Conservation (phyloP, 768 basidiomycete species). For the Lanmaoa pseudosensibilis region DNA sequence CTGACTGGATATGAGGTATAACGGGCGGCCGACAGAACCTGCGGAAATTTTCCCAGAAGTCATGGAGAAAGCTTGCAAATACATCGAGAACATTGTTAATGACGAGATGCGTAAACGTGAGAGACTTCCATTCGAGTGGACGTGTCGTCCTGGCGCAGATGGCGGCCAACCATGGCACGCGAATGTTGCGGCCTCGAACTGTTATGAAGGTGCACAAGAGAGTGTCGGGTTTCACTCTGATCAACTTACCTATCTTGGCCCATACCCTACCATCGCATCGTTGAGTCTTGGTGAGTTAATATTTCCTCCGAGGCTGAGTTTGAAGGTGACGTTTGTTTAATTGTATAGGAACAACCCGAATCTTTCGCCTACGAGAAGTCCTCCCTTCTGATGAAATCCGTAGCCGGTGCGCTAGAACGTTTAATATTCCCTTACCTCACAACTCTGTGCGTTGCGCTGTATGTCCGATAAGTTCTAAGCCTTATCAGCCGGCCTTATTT, state of each 20-base stretch:
- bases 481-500: neutral
- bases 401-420: constrained; percentile 64
- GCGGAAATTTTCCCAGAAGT: constrained; percentile 58
- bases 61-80: constrained; percentile 79
- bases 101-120: constrained; percentile 61
- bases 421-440: constrained; percentile 72
- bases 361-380: constrained; percentile 76
- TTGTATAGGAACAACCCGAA: constrained; percentile 58
- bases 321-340: neutral
- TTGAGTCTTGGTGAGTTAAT: constrained; percentile 64
- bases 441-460: constrained; percentile 59
- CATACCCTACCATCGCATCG: constrained; percentile 84
- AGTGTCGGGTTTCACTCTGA: constrained; percentile 83
- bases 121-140: constrained; percentile 71
- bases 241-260: constrained; percentile 77
- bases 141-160: constrained; percentile 27
- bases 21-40: constrained; percentile 61
- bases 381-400: constrained; percentile 61
- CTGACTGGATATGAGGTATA: constrained; percentile 58
- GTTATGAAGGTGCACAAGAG: constrained; percentile 80
- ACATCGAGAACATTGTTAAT: constrained; percentile 70
- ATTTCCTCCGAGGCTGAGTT: neutral
- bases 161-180: constrained; percentile 58
- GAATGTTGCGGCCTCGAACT: constrained; percentile 84
- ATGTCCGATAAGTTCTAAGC: neutral